A percentile compares a stretch with the other conserved stretches of the same genome.
Evolutionary conservation across 257 asterid genomes (phyloP).

Genomic region (Fraxinus anomala): DNA sequence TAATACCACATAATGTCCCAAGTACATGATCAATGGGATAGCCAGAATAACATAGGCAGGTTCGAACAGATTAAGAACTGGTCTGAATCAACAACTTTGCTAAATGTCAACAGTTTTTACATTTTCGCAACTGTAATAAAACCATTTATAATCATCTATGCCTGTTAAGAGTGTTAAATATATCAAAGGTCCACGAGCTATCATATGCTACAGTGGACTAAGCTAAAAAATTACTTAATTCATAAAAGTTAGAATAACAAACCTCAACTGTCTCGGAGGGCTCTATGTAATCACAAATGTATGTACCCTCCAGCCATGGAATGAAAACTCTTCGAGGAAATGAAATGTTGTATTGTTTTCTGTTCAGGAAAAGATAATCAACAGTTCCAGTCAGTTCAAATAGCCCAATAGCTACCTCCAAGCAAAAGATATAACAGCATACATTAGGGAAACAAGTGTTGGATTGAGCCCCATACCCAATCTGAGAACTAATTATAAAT

Average conservation of each 20-base stretch:
- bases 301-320: constrained; percentile 83
- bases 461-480: background rate
- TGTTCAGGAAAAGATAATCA: constrained; percentile 34
- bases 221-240: background rate
- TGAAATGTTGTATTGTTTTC: constrained; percentile 57
- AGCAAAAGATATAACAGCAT: constrained; percentile 13
- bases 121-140: background rate
- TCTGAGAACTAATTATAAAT: constrained; percentile 12
- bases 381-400: constrained; percentile 28
- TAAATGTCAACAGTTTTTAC: background rate
- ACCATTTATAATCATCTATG: constrained; percentile 10
- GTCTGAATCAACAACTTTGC: background rate
- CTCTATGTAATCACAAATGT: constrained; percentile 84
- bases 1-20: constrained; percentile 2
- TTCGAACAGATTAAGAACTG: background rate
- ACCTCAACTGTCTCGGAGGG: constrained; percentile 86
- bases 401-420: no score
- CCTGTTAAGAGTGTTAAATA: background rate
- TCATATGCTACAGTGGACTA: constrained; percentile 20
- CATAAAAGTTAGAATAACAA: constrained; percentile 29
- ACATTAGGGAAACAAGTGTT: background rate
- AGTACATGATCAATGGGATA: background rate
- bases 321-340: constrained; percentile 88
- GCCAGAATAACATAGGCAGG: background rate
- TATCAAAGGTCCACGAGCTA: background rate